Evolutionary conservation across 1,284 basidiomycete species (phyloP).

Genomic region (Trametes polyzona): DNA sequence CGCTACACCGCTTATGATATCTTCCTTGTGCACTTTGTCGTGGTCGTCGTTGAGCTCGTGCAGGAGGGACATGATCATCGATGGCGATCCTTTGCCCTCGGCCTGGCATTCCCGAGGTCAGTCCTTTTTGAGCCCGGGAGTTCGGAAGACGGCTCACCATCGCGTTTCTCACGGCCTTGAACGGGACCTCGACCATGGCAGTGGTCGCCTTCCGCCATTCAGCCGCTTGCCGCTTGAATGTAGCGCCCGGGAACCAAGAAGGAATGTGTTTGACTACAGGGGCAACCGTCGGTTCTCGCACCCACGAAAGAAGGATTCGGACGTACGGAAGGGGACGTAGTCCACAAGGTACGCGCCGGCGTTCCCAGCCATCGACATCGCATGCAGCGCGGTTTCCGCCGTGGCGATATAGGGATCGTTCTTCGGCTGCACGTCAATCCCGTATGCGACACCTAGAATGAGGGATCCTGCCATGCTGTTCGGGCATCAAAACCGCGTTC

Average conservation of each 20-base stretch:
- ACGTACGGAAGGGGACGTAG: conserved; percentile 33
- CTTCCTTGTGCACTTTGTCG: conserved; percentile 22
- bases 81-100: conserved; percentile 26
- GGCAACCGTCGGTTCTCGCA: conserved; percentile 1
- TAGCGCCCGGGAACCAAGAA: conserved; percentile 49
- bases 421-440: conserved; percentile 34
- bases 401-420: conserved; percentile 35
- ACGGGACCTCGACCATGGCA: conserved; percentile 40
- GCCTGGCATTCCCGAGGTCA: conserved; percentile 12
- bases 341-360: conserved; percentile 33
- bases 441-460: conserved; percentile 34
- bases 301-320: background rate
- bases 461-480: conserved; percentile 35
- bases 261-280: conserved; percentile 44
- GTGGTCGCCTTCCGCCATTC: conserved; percentile 38
- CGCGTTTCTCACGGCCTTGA: conserved; percentile 35
- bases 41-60: conserved; percentile 20
- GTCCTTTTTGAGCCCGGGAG: background rate
- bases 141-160: conserved; percentile 26
- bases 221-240: conserved; percentile 52
- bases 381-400: conserved; percentile 33
- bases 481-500: conserved; percentile 9
- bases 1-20: conserved; percentile 27
- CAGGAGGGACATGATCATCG: conserved; percentile 27
- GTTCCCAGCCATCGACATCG: conserved; percentile 31